Percentiles rank a stretch among this genome's conserved stretches.
Conservation (phyloP, 345 rosid species). For the Melastoma malabathricum region DNA sequence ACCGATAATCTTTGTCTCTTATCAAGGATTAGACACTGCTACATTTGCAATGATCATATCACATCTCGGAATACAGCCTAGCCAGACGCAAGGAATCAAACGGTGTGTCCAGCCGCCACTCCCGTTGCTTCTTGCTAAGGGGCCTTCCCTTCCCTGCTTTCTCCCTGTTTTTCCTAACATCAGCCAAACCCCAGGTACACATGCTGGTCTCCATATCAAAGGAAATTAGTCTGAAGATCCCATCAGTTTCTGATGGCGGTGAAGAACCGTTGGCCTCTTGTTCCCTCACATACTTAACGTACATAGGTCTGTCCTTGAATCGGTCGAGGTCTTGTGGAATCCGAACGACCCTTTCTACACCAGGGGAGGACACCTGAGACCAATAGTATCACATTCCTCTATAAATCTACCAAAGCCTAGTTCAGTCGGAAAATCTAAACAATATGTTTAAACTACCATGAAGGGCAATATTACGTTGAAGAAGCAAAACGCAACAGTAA, state of each 20-base stretch:
- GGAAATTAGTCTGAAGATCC: conserved; percentile 56
- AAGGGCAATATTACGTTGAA: too few species aligned
- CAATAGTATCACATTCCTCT: too few species aligned
- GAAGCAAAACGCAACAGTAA: too few species aligned
- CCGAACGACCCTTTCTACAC: conserved; percentile 66
- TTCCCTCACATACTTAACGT: conserved; percentile 30
- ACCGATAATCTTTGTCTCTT: too few species aligned
- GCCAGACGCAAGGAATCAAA: conserved; percentile 53
- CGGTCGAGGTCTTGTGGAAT: conserved; percentile 71
- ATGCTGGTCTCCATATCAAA: conserved; percentile 39
- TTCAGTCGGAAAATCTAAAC: too few species aligned
- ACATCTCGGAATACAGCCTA: conserved; percentile 40
- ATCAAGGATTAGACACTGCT: too few species aligned
- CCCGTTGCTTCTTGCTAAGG: conserved; percentile 70
- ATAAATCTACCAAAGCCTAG: too few species aligned
- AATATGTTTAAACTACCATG: too few species aligned
- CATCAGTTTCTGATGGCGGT: conserved; percentile 38
- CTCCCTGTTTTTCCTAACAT: conserved; percentile 71
- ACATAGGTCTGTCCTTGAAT: conserved; percentile 68
- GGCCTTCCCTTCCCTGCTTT: conserved; percentile 91
- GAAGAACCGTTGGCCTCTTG: conserved; percentile 10
- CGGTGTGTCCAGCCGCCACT: conserved; percentile 56
- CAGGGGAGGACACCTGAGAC: conserved; percentile 75
- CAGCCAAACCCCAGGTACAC: conserved; percentile 75
- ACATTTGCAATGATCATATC: too few species aligned